A percentile compares a stretch with the other conserved stretches of the same genome.
Evolutionary conservation across 352 stramenopile species (phyloP).

Genomic region (Plasmopara viticola): DNA sequence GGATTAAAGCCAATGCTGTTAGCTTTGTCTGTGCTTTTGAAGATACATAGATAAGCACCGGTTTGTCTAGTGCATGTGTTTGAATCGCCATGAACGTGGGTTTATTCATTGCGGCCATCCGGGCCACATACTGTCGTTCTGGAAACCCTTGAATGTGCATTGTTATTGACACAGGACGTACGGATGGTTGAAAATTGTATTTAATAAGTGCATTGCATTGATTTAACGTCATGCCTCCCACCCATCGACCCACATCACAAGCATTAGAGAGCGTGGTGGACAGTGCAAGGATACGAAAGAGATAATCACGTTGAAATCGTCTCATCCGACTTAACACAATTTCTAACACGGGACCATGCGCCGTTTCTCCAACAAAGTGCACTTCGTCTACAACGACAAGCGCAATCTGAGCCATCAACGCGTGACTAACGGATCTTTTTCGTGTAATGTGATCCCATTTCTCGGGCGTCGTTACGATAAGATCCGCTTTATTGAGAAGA

Average conservation of each 20-base stretch:
- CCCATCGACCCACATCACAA: conserved; percentile 94
- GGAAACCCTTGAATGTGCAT: conserved; percentile 96
- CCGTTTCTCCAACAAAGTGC: conserved; percentile 95
- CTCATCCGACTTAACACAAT: conserved; percentile 87
- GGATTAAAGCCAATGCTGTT: conserved; percentile 97
- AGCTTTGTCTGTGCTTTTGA: conserved; percentile 96
- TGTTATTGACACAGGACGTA: conserved; percentile 95
- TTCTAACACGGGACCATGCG: conserved; percentile 86
- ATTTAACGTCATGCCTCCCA: conserved; percentile 77
- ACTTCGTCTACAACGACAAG: conserved; percentile 98
- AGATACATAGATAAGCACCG: conserved; percentile 97
- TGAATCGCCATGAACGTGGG: conserved; percentile 97
- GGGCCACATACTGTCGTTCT: conserved; percentile 94
- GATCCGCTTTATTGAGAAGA: conserved; percentile 88
- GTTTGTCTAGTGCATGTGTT: conserved; percentile 91
- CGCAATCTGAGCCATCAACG: conserved; percentile 61
- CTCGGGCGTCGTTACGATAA: conserved; percentile 97
- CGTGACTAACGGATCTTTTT: conserved; percentile 67
- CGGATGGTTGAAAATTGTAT: conserved; percentile 93
- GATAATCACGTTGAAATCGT: conserved; percentile 64
- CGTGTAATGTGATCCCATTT: conserved; percentile 98
- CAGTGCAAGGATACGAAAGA: conserved; percentile 90
- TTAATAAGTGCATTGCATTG: conserved; percentile 42
- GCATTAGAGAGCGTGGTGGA: conserved; percentile 96
- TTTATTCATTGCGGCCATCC: conserved; percentile 99